phyloP scores from a whole-genome alignment of 2,329 filamentous ascomycete genomes.

The Trichophyton rubrum region DNA sequence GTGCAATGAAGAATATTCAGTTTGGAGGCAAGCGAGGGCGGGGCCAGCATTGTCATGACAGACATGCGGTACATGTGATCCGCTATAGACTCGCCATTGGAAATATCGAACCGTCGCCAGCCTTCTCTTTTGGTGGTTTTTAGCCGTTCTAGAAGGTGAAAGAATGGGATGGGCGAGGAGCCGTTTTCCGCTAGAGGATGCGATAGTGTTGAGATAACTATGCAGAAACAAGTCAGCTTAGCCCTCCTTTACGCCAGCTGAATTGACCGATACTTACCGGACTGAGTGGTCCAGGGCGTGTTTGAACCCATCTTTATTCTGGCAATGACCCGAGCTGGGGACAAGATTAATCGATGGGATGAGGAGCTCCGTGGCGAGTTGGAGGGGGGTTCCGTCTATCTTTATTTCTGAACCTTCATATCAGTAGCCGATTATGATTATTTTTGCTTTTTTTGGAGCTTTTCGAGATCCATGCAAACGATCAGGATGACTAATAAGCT shows the following conservation, averaged over 20 bases:
- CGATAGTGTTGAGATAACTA: conserved; percentile 54
- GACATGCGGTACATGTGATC: conserved; percentile 99
- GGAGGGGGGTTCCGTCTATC: not conserved
- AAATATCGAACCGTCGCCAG: conserved; percentile 79
- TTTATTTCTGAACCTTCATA: not conserved
- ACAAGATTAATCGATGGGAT: too few species aligned
- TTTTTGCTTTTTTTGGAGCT: not conserved
- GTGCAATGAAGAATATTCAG: conserved; percentile 75
- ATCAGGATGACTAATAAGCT: not conserved
- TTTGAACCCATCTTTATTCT: conserved; percentile 2
- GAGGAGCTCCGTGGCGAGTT: not conserved
- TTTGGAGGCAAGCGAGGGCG: conserved; percentile 54
- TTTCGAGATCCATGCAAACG: not conserved
- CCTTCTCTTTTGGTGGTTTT: conserved; percentile 96
- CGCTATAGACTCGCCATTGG: conserved; percentile 69
- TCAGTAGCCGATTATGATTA: not conserved
- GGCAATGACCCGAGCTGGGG: not conserved
- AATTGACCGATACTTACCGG: not conserved
- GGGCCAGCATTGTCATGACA: conserved; percentile 84
- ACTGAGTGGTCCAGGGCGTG: conserved; percentile 1
- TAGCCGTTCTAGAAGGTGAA: conserved; percentile 83
- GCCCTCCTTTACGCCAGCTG: not conserved
- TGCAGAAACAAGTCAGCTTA: not conserved
- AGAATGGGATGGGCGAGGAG: conserved; percentile 72
- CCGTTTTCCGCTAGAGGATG: conserved; percentile 49